Base-by-base conservation (phyloP, 1,284 basidiomycete genomes). In the Ganoderma multipileum region DNA sequence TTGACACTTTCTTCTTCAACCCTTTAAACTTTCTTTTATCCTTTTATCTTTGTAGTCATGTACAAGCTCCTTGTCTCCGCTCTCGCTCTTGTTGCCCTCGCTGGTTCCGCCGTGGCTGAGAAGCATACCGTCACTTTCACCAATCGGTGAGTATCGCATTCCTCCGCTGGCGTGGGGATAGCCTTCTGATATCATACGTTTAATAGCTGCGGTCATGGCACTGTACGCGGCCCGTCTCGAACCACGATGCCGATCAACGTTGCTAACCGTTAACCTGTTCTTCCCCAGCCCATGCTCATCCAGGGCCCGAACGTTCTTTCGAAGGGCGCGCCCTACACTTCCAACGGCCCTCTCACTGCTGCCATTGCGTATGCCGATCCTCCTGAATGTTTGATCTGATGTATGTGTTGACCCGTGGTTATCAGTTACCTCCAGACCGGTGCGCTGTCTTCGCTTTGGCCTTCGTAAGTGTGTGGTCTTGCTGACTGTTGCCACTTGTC, bases 201-300 rank as follows among this genome's bases (percentile, higher is more conserved):
- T 39, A 41, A 60, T 30, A 81, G 82, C 66, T 83, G 82, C 72
- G 82, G 81, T 28, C 71, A 70, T 38, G 82, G 82, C 62, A 81
- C 79, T 69, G 81, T 83, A 66, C 70, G 81, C 60, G 18, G 8
- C 36, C 59, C 20, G 16, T 33, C 14, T 20, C 28, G 18, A 16
- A 3, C n/a, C 44, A 58, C 11, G 6, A 33, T 38, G 14, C 12
- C n/a, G 36, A 33, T 47, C 4, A 12, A 30, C 28, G 5, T 38
- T 23, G 36, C 23, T 41, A 28, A 30, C 38, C 2, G 28, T 38
- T 30, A 14, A 50, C 23, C 23, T n/a, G 23, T 11, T 14, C 38
- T 26, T 50, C 7, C 57, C 18, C 55, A 82, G 81, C 81, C 81
- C 58, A 71, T 71, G 47, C 77, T 83, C 30, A 74, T 83, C 38